Percentiles rank a stretch among this genome's conserved stretches.
phyloP scores from a whole-genome alignment of 225 moss, liverwort and hornwort species.

The Polytrichum commune region DNA sequence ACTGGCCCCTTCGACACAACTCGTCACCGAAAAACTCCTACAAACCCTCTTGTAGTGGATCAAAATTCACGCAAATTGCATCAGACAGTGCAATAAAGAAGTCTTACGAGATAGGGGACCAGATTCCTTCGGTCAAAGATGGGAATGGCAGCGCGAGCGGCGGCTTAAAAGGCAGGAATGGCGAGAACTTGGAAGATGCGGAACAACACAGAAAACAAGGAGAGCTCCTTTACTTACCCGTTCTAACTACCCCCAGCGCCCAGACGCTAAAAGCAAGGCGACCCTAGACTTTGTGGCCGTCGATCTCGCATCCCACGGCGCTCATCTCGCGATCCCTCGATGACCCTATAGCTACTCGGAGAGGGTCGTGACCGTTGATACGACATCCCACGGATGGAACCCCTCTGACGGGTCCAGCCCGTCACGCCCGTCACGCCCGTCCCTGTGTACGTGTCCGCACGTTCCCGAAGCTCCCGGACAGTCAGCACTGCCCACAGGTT shows the following conservation, averaged over 20 bases:
- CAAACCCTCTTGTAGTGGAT: not conserved
- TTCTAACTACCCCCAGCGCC: slow-evolving; percentile 9
- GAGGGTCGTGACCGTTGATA: not conserved
- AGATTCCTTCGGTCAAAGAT: not conserved
- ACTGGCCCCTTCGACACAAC: not conserved
- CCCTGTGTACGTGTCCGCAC: no score
- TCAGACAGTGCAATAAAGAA: not conserved
- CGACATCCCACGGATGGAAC: not conserved
- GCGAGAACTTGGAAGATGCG: slow-evolving; percentile 3
- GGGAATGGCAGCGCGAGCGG: slow-evolving; percentile 1
- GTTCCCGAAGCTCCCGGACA: no score
- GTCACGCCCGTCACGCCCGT: not conserved
- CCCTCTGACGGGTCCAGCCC: not conserved
- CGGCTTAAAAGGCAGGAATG: slow-evolving; percentile 1
- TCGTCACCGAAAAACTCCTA: not conserved
- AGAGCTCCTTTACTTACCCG: not conserved
- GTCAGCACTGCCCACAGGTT: no score
- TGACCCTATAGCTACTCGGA: not conserved
- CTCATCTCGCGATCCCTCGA: not conserved
- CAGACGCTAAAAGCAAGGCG: not conserved
- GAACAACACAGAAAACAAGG: slow-evolving; percentile 11
- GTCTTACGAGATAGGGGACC: not conserved
- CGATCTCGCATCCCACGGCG: not conserved
- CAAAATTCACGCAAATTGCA: not conserved
- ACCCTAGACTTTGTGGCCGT: not conserved